Conservation (phyloP, 768 basidiomycete species). For the Hirschioporus abietinus region DNA sequence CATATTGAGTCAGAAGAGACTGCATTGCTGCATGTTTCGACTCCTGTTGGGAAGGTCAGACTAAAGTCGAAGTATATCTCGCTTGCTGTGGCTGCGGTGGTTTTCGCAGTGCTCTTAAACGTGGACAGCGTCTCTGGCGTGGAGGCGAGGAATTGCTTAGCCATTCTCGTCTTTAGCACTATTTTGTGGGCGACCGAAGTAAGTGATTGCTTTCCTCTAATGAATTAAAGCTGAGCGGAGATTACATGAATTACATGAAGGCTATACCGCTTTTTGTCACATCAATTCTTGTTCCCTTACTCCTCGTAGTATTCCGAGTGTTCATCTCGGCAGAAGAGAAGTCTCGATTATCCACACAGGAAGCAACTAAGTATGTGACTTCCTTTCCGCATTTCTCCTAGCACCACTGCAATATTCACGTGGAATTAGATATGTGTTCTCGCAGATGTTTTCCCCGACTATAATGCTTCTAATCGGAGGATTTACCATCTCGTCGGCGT, state of each 20-base stretch:
- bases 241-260: constrained; percentile 33
- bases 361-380: constrained; percentile 73
- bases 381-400: not conserved
- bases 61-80: constrained; percentile 61
- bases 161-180: constrained; percentile 84
- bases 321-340: constrained; percentile 54
- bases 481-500: constrained; percentile 94
- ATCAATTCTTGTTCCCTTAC: constrained; percentile 80
- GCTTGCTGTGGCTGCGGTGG: constrained; percentile 46
- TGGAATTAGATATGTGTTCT: constrained; percentile 75
- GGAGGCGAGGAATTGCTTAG: constrained; percentile 86
- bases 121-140: constrained; percentile 49
- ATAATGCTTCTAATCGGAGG: constrained; percentile 98
- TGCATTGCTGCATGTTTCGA: constrained; percentile 40
- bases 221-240: not conserved
- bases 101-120: constrained; percentile 61
- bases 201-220: constrained; percentile 16
- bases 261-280: constrained; percentile 98
- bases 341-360: constrained; percentile 48
- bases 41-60: constrained; percentile 61
- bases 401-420: constrained; percentile 9
- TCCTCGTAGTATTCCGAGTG: constrained; percentile 81
- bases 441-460: constrained; percentile 94
- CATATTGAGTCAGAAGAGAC: constrained; percentile 38
- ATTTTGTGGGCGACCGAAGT: constrained; percentile 97